Conservation (phyloP, 257 asterid genomes). For the Rhazya stricta region DNA sequence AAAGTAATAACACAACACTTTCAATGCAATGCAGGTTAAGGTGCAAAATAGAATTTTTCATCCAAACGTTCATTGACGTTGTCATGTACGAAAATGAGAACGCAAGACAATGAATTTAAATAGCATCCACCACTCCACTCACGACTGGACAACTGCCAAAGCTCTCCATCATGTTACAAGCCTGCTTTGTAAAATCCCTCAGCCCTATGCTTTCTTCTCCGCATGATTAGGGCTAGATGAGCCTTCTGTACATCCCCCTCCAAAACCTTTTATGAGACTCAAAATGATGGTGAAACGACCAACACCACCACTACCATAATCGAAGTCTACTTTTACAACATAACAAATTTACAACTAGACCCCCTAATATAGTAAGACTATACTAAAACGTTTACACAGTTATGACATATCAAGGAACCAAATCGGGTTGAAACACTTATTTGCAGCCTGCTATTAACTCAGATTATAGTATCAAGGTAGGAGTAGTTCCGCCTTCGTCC, state of each 20-base stretch:
- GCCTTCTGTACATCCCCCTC: slow-evolving; percentile 42
- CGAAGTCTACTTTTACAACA: slow-evolving; percentile 21
- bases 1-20: background rate
- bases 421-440: background rate
- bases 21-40: background rate
- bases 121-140: background rate
- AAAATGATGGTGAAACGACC: background rate
- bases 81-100: background rate
- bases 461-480: slow-evolving; percentile 53
- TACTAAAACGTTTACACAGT: slow-evolving; percentile 12
- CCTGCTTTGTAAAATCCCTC: slow-evolving; percentile 9
- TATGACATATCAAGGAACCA: slow-evolving; percentile 20
- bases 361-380: slow-evolving; percentile 8
- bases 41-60: too few species aligned
- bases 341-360: slow-evolving; percentile 27
- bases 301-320: slow-evolving; percentile 3
- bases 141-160: background rate
- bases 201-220: background rate
- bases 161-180: background rate
- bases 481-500: slow-evolving; percentile 65
- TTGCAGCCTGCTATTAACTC: slow-evolving; percentile 17
- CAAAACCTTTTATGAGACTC: slow-evolving; percentile 25
- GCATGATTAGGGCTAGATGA: slow-evolving; percentile 13
- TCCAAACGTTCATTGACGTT: background rate
- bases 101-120: background rate